Conservation (phyloP, 208 protist species). For the Trypanosoma congolense region DNA sequence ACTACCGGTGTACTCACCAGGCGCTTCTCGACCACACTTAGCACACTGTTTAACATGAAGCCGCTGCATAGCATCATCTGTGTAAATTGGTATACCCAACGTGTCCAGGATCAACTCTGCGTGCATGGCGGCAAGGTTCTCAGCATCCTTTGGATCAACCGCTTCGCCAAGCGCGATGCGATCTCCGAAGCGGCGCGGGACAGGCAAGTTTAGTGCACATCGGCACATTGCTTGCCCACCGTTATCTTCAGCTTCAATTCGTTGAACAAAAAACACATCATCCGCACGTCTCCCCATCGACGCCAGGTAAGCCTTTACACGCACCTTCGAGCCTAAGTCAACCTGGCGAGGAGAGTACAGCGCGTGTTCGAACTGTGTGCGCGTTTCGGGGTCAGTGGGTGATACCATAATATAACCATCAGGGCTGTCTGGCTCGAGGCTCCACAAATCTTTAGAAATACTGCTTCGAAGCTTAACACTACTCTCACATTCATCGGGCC, state of each 20-base stretch:
- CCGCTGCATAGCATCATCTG: constrained; percentile 41
- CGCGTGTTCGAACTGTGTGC: constrained; percentile 25
- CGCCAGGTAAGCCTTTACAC: constrained; percentile 62
- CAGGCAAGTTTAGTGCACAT: constrained; percentile 55
- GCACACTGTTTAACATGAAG: constrained; percentile 54
- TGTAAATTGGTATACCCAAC: constrained; percentile 77
- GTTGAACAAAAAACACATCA: constrained; percentile 57
- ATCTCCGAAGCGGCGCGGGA: constrained; percentile 67
- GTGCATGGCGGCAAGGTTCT: constrained; percentile 82
- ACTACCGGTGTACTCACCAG: constrained; percentile 16
- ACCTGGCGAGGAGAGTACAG: constrained; percentile 46
- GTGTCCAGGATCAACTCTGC: constrained; percentile 85
- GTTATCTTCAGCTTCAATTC: constrained; percentile 45
- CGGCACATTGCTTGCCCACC: constrained; percentile 29
- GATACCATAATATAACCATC: constrained; percentile 73
- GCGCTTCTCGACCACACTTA: constrained; percentile 62
- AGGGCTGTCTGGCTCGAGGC: constrained; percentile 49
- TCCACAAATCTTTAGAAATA: constrained; percentile 49
- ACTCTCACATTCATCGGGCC: neutral
- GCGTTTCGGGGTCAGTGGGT: constrained; percentile 26
- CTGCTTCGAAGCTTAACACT: constrained; percentile 22
- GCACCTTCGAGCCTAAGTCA: constrained; percentile 46
- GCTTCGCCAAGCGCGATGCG: constrained; percentile 76
- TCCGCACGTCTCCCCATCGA: constrained; percentile 58
- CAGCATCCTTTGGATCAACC: constrained; percentile 48